A percentile compares a stretch with the other conserved stretches of the same genome.
Conservation (phyloP, 2,329 filamentous ascomycete species). For the Paracamarosporium sp. region DNA sequence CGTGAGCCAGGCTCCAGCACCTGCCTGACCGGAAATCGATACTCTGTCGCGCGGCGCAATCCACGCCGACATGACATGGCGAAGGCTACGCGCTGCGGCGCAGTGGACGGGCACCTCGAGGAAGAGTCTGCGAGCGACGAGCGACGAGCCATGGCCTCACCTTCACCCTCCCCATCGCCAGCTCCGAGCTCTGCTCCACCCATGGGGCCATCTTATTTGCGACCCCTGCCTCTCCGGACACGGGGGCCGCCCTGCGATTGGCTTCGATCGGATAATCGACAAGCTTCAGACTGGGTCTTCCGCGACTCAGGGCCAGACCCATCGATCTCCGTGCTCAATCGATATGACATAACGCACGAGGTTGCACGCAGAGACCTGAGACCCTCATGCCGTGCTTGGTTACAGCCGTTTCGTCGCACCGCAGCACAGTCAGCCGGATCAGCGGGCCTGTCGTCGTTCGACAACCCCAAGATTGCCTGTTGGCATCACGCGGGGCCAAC, state of each 20-base stretch:
- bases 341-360: background rate
- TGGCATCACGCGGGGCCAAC: background rate
- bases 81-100: background rate
- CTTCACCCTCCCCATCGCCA: background rate
- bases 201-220: background rate
- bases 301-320: background rate
- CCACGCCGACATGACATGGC: background rate
- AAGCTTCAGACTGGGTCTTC: background rate
- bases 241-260: background rate
- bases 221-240: constrained; percentile 1
- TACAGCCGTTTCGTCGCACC: background rate
- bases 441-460: background rate
- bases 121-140: no score
- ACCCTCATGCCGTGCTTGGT: background rate
- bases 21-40: background rate
- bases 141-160: background rate
- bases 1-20: background rate
- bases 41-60: background rate
- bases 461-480: background rate
- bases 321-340: background rate
- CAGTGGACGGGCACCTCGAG: background rate
- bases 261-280: background rate
- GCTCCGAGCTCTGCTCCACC: background rate
- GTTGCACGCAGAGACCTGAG: background rate
- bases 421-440: constrained; percentile 4